These are phyloP conservation scores for Fraxinus cuspidata DNA, from an alignment of 257 asterid species.

Conservation along the genomic window DNA sequence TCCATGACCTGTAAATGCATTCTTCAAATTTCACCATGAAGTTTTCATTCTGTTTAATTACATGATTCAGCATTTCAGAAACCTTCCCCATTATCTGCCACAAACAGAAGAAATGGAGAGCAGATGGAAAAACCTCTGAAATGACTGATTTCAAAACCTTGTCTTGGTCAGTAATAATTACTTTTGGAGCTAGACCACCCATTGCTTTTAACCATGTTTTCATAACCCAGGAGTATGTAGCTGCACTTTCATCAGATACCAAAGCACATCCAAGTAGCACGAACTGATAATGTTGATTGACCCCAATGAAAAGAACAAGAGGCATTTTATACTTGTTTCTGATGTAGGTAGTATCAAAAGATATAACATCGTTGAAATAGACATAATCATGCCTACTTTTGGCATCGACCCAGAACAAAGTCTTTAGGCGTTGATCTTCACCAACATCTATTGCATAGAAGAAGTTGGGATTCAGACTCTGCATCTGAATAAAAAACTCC, in stretches of 20 bases:
- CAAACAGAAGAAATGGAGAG: slow-evolving; percentile 65
- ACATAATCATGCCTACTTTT: slow-evolving; percentile 86
- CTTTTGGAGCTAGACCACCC: slow-evolving; percentile 83
- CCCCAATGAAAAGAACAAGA: slow-evolving; percentile 80
- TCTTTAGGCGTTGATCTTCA: slow-evolving; percentile 76
- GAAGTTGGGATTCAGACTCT: slow-evolving; percentile 70
- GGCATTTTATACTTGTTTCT: slow-evolving; percentile 91
- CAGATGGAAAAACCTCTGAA: slow-evolving; percentile 64
- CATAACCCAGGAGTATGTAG: slow-evolving; percentile 83
- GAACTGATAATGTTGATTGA: slow-evolving; percentile 93
- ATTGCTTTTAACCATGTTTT: slow-evolving; percentile 82
- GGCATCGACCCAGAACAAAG: slow-evolving; percentile 86
- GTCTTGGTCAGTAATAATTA: slow-evolving; percentile 75
- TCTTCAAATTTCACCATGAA: slow-evolving; percentile 69
- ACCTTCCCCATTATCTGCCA: slow-evolving; percentile 83
- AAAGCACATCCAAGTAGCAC: slow-evolving; percentile 93
- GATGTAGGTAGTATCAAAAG: slow-evolving; percentile 80
- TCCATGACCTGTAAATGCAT: slow-evolving; percentile 80
- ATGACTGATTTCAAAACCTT: slow-evolving; percentile 55
- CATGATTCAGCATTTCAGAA: slow-evolving; percentile 59
- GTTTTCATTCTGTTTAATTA: slow-evolving; percentile 67
- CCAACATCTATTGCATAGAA: slow-evolving; percentile 79
- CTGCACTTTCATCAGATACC: slow-evolving; percentile 72
- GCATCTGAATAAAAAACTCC: slow-evolving; percentile 81
- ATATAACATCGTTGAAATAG: slow-evolving; percentile 72